phyloP scores from a whole-genome alignment of 768 basidiomycete genomes.

The Amanita subjunquillea region DNA sequence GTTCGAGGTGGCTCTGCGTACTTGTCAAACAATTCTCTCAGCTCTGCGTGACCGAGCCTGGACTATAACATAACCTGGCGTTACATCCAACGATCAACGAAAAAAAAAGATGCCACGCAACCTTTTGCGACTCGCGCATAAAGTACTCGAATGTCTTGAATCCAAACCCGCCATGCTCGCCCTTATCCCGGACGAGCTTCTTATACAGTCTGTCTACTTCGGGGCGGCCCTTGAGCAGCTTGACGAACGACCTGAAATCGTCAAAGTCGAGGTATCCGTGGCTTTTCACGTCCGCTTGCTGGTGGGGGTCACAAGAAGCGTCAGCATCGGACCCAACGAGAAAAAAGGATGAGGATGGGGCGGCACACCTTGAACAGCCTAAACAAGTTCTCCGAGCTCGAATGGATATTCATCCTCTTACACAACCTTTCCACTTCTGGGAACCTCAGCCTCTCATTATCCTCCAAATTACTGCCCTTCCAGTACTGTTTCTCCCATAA shows the following conservation, averaged over 20 bases:
- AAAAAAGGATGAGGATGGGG: neutral
- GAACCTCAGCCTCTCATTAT: conserved; percentile 56
- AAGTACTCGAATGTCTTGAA: conserved; percentile 33
- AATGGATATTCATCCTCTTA: conserved; percentile 56
- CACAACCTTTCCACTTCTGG: conserved; percentile 67
- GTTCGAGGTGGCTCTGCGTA: conserved; percentile 15
- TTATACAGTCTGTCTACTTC: conserved; percentile 66
- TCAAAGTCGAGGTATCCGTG: conserved; percentile 61
- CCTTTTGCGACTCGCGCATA: conserved; percentile 34
- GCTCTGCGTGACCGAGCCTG: conserved; percentile 19
- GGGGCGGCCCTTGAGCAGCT: conserved; percentile 71
- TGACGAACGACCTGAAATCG: conserved; percentile 78
- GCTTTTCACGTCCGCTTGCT: conserved; percentile 55
- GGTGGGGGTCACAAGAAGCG: neutral
- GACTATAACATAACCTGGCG: conserved; percentile 18
- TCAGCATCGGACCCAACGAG: neutral
- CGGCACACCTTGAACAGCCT: conserved; percentile 47
- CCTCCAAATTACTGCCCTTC: conserved; percentile 58
- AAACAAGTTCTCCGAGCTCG: conserved; percentile 39
- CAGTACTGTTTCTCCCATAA: conserved; percentile 81
- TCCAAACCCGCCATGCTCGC: conserved; percentile 20
- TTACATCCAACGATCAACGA: neutral
- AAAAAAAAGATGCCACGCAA: conserved; percentile 9
- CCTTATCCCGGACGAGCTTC: conserved; percentile 14
- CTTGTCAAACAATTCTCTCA: conserved; percentile 24